Evolutionary conservation across 2,329 filamentous ascomycete species (phyloP).

Genomic region (Gnomoniopsis sp.): DNA sequence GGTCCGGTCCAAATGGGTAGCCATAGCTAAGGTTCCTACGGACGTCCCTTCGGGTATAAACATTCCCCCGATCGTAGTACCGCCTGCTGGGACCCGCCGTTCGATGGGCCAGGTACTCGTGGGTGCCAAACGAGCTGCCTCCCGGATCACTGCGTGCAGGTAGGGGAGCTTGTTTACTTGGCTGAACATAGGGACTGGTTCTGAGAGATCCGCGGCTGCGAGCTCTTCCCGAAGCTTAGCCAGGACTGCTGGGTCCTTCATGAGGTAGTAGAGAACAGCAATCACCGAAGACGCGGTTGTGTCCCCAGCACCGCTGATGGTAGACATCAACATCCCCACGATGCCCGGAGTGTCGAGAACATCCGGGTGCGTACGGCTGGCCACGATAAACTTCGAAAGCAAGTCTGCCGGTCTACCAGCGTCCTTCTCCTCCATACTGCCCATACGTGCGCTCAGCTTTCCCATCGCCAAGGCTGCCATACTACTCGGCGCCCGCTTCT

Average conservation of each 20-base stretch:
- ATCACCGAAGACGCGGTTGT: slow-evolving; percentile 20
- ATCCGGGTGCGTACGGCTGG: background rate
- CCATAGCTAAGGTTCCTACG: background rate
- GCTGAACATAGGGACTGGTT: background rate
- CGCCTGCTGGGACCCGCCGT: background rate
- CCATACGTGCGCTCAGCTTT: background rate
- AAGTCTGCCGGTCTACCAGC: background rate
- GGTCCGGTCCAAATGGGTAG: background rate
- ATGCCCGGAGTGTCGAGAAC: background rate
- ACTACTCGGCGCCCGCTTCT: slow-evolving; percentile 4
- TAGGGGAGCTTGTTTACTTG: background rate
- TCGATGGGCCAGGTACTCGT: background rate
- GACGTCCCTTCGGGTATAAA: background rate
- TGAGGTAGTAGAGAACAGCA: slow-evolving; percentile 58
- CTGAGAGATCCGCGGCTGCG: background rate
- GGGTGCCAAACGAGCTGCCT: background rate
- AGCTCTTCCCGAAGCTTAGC: background rate
- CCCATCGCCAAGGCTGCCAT: slow-evolving; percentile 6
- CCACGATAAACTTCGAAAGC: background rate
- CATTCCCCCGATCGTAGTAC: background rate
- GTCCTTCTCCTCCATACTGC: background rate
- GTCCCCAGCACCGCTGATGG: slow-evolving; percentile 20
- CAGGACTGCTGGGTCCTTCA: slow-evolving; percentile 43
- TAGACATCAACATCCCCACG: slow-evolving; percentile 13
- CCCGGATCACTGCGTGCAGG: slow-evolving; percentile 1